phyloP scores from a whole-genome alignment of 371 early-diverging fungal species.

The Funneliformis caledonium region DNA sequence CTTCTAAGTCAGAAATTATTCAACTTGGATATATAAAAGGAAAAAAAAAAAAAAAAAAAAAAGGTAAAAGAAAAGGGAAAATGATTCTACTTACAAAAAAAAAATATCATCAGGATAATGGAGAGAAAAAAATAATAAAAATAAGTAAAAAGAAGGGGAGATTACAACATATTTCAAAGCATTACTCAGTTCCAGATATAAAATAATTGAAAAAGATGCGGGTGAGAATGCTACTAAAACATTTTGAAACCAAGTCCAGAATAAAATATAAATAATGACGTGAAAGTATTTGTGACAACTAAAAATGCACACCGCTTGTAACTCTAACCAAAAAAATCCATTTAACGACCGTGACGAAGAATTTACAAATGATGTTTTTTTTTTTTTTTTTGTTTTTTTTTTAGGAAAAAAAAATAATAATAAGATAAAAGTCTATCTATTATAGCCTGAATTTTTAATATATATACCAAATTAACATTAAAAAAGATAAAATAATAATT shows the following conservation, averaged over 20 bases:
- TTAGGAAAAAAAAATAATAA: neutral
- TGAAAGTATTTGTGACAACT: slow-evolving; percentile 4
- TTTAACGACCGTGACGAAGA: slow-evolving; percentile 20
- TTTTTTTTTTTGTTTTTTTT: neutral
- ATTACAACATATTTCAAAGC: neutral
- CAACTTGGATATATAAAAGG: neutral
- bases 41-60: neutral
- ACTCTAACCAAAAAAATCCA: slow-evolving; percentile 4
- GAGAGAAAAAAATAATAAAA: neutral
- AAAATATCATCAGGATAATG: neutral
- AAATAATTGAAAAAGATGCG: too few species aligned
- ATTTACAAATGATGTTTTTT: slow-evolving; percentile 23
- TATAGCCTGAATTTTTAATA: slow-evolving; percentile 21
- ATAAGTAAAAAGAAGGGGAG: neutral
- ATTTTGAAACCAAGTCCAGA: neutral
- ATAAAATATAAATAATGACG: neutral
- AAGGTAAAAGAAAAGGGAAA: neutral
- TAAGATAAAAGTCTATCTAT: slow-evolving; percentile 33
- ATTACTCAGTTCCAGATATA: neutral
- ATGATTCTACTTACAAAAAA: neutral
- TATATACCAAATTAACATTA: neutral
- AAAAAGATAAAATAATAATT: neutral
- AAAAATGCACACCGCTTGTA: neutral
- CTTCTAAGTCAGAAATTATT: neutral
- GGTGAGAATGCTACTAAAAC: neutral